Conservation (phyloP, 164 flowering plant species). For the Sextonia rubra region DNA sequence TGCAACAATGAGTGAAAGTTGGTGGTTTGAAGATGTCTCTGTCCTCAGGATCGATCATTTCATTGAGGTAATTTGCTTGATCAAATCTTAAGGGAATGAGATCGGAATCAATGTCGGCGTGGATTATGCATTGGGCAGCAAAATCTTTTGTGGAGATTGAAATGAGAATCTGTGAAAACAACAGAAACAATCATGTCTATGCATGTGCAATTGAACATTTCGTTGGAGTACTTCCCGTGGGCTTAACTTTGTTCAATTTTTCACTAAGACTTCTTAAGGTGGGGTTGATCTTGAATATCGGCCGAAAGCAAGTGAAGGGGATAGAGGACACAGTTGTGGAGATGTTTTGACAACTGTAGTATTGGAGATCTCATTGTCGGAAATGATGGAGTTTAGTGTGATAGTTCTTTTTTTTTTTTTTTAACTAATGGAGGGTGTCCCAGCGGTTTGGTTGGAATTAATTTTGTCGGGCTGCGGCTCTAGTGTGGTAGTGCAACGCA, state of each 20-base stretch:
- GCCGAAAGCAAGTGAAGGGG: slow-evolving; percentile 11
- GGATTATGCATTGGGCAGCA: slow-evolving; percentile 35
- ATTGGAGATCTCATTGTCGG: slow-evolving; percentile 34
- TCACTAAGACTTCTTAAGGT: slow-evolving; percentile 41
- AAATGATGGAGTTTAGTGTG: slow-evolving; percentile 18
- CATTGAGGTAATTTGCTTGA: slow-evolving; percentile 24
- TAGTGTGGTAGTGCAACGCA: too few relatives aligned
- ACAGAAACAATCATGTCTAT: slow-evolving; percentile 10
- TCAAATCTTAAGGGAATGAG: slow-evolving; percentile 31
- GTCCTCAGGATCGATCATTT: slow-evolving; percentile 41
- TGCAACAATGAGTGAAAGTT: not conserved
- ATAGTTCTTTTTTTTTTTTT: slow-evolving; percentile 9
- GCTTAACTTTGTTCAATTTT: slow-evolving; percentile 39
- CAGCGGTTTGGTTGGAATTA: too few relatives aligned
- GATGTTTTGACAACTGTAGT: slow-evolving; percentile 28
- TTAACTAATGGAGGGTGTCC: too few relatives aligned
- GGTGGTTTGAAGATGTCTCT: slow-evolving; percentile 58
- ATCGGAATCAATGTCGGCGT: slow-evolving; percentile 30
- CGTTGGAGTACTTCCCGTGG: slow-evolving; percentile 34
- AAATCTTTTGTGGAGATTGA: slow-evolving; percentile 26
- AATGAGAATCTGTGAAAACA: slow-evolving; percentile 1
- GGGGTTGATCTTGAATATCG: slow-evolving; percentile 24
- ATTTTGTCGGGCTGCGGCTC: too few relatives aligned
- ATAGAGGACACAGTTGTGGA: slow-evolving; percentile 32
- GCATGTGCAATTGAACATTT: slow-evolving; percentile 31